Base-by-base conservation (phyloP, 495 filamentous ascomycete genomes). In the Pyronema omphalodes region DNA sequence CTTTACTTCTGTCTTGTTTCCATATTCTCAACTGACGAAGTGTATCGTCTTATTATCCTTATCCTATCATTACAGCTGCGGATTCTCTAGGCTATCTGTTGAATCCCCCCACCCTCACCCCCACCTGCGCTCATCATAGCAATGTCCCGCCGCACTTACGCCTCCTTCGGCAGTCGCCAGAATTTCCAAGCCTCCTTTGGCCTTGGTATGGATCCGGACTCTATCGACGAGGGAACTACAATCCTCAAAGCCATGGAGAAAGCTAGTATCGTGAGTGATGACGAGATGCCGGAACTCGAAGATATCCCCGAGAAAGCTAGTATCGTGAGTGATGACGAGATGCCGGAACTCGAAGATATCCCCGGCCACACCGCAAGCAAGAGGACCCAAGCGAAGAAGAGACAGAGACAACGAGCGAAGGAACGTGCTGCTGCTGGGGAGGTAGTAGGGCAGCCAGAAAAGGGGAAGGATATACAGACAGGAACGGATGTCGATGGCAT, bases 151-250 rank as follows among this genome's bases (percentile, higher is more conserved):
- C 35, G 23, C 23, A 29, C 23, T 29, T 5, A 29, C 23, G 52
- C 23, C 23, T 29, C 23, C 23, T 29, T 29, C 5, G 23, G 51
- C 47, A 52, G 35, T 19, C 54, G 57, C 45, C 3, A 15, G 9
- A 58, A 60, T 19, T 60, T 60, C 46, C 58, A 60, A 51, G 23
- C 43, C 33, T 57, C 55, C 11, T 52, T 53, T 46, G 58, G 51
- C 36, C 45, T 60, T n/a, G 11, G 33, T 12, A 60, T 52, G 55
- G 50, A 48, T 17, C 55, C 55, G 7, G 50, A 47, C 6, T 55
- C 51, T 44, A 29, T 60, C 33, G 51, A 23, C 23, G 55, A 55
- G 49, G 58, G 58, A 7, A 46, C 54, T 55, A 3, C 3, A 9
- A 60, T 60, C 45, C 37, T 57, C 34, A 55, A 54, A 8, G 29